Base-by-base conservation (phyloP, 495 filamentous ascomycete species). In the Rusavskia elegans region DNA sequence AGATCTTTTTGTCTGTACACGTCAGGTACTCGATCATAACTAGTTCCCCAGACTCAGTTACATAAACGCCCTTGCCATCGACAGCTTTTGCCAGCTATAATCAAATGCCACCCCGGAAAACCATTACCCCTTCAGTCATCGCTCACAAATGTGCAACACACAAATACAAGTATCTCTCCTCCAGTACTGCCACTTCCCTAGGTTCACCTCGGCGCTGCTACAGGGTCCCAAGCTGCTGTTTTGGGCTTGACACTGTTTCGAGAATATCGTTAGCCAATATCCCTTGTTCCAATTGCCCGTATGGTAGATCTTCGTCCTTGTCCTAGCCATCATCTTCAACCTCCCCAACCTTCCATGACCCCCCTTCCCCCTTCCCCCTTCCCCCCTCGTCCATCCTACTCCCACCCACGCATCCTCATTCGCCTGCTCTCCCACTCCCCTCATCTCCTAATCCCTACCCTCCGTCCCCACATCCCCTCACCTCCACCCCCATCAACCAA, bases 241-340 rank as follows among this genome's bases (percentile, higher is more conserved):
- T 76, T 77, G 14, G 73, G 65, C 54, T 69, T 74, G 14, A 61
- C 49, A 35, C 69, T 73, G 50, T 54, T 16, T 8, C n/a, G 16
- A 19, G 20, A 14, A 42, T 4, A 42, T 1, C 32, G 32, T 35
- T 11, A 35, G 32, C 32, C 8, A 14, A 10, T 35, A 35, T 35
- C 32, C 32, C 8, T 11, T 11, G 5, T 2, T 35, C 2, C 32
- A 42, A 19, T 10, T 2, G 14, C 39, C 3, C n/a, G 2, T 2
- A 42, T 20, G 5, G 7, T 17, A 17, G 19, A 21, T 27, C 25
- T 0, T 27, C 0, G 2, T 27, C 25, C 7, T 27, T 27, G n/a
- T n/a, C n/a, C n/a, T n/a, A n/a, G n/a, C 38, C 13, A 3, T 16
- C 14, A 40, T 40, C 38, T 16, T 16, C 38, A 16, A 16, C n/a